Base-by-base conservation (phyloP, 2,329 filamentous ascomycete species). In the Fusarium sp. region DNA sequence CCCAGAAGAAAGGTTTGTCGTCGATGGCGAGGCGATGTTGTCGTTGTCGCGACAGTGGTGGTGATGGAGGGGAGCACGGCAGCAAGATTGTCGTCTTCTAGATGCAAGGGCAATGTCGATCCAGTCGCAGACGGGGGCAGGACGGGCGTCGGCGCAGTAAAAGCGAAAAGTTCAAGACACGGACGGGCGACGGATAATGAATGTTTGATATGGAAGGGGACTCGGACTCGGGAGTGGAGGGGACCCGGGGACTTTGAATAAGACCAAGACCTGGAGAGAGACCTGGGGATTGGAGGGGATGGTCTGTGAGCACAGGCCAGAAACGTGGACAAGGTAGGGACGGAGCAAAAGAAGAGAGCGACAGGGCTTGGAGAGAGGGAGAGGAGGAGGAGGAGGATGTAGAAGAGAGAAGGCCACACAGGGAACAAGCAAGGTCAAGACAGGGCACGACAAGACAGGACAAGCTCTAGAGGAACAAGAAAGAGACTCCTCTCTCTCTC, bases 231-330 rank as follows among this genome's bases (percentile, higher is more conserved):
- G 34, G 72, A 75, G 69, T 45, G 71, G 71, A 71, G 59, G 59
- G 60, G 72, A 64, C 59, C 58, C 52, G 54, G 30, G 59, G 58
- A 62, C 59, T 64, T 48, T 62, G 48, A 57, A 56, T 63, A 48
- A 66, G 68, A 64, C 71, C 50, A 68, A 39, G 67, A 63, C 48
- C 48, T 52, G 48, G 56, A 68, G 54, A 56, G 54, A 61, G 72
- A 70, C 63, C 72, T 75, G 72, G 68, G 72, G 72, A 75, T 68
- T 74, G 72, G 69, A 56, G 65, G 54, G 71, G 72, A 67, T 57
- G 48, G 71, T 65, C 68, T 69, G 68, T 67, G 72, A 72, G 72
- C 59, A 67, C 69, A 63, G 72, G 67, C 65, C 54, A 59, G 50
- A 63, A 70, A 56, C 63, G 64, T 70, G 68, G 69, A 39, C 69